Evolutionary conservation across 371 early-diverging fungal genomes (phyloP).

Genomic region (Encephalitozoon cuniculi): DNA sequence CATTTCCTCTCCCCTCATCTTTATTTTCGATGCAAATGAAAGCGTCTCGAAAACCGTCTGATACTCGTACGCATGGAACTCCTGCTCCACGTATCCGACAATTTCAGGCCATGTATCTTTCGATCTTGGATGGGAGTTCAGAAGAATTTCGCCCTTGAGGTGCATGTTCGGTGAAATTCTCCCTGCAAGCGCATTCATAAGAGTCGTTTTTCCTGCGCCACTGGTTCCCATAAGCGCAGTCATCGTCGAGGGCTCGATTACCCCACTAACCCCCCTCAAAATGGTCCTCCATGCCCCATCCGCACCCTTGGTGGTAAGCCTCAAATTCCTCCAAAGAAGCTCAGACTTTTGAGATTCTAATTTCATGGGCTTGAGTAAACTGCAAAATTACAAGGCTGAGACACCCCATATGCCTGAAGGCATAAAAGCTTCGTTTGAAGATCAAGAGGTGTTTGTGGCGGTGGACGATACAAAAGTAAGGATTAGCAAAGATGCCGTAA

Average conservation of each 20-base stretch:
- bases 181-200: conserved; percentile 73
- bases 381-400: background rate
- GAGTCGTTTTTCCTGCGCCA: conserved; percentile 78
- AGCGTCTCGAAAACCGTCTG: conserved; percentile 58
- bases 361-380: background rate
- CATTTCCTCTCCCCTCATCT: conserved; percentile 62
- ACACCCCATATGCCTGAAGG: background rate
- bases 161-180: conserved; percentile 68
- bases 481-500: background rate
- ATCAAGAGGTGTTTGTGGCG: conserved; percentile 20
- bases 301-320: background rate
- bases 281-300: background rate
- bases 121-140: conserved; percentile 67
- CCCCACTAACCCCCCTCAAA: conserved; percentile 62
- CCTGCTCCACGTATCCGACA: conserved; percentile 64
- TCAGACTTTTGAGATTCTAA: conserved; percentile 5
- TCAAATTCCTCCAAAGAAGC: conserved; percentile 30
- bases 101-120: conserved; percentile 46
- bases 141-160: conserved; percentile 68
- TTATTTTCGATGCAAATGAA: conserved; percentile 37
- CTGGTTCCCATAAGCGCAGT: conserved; percentile 70
- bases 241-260: conserved; percentile 65
- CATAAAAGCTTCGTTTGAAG: background rate
- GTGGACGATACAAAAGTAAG: conserved; percentile 3
- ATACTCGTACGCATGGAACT: conserved; percentile 60